Conservation (phyloP, 2,329 filamentous ascomycete species). For the Neonectria ditissima region DNA sequence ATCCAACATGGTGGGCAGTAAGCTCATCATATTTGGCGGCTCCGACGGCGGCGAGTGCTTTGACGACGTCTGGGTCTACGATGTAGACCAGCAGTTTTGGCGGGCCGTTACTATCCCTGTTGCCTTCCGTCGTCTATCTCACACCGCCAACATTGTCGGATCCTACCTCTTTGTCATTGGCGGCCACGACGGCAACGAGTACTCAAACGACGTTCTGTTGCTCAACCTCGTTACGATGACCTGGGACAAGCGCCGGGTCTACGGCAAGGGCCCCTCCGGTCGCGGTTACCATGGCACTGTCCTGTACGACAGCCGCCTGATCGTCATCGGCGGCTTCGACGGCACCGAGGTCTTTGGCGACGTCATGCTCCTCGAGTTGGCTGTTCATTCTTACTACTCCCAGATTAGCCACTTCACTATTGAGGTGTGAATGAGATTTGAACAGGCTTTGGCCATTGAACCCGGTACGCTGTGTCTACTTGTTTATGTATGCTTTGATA, state of each 20-base stretch:
- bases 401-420: conserved; percentile 80
- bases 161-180: conserved; percentile 78
- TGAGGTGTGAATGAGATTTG: conserved; percentile 61
- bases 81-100: conserved; percentile 72
- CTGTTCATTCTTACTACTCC: conserved; percentile 78
- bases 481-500: conserved; percentile 22
- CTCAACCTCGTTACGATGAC: conserved; percentile 79
- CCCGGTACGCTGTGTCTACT: neutral
- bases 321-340: conserved; percentile 76
- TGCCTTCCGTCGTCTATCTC: conserved; percentile 73
- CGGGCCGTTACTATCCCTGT: conserved; percentile 68
- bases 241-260: conserved; percentile 76
- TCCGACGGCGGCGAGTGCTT: conserved; percentile 79
- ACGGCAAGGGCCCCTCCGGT: conserved; percentile 71
- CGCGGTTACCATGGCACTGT: conserved; percentile 76
- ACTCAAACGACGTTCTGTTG: conserved; percentile 75
- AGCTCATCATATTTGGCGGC: conserved; percentile 78
- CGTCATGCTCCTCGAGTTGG: conserved; percentile 74
- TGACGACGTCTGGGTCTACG: conserved; percentile 79
- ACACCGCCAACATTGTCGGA: conserved; percentile 76
- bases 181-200: conserved; percentile 77
- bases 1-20: conserved; percentile 78
- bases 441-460: conserved; percentile 4
- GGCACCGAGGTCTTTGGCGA: conserved; percentile 76
- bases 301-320: conserved; percentile 72